These are phyloP conservation scores for Rhodomyrtus psidioides DNA, from an alignment of 441 rosid species.

Conservation along the genomic window DNA sequence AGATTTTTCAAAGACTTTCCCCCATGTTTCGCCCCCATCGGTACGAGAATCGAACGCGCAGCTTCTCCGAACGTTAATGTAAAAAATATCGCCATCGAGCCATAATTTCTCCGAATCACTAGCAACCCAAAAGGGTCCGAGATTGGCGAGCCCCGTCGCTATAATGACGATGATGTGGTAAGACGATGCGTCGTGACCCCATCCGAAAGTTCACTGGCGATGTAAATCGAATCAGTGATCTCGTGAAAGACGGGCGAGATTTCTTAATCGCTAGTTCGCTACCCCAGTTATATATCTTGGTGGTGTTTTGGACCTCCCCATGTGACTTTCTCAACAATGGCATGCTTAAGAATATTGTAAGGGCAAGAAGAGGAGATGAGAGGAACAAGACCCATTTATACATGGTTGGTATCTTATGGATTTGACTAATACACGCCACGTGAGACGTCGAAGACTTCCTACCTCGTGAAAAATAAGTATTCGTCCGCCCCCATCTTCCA, in stretches of 20 bases:
- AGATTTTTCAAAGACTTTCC: neutral
- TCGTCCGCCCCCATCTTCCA: neutral
- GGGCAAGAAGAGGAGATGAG: neutral
- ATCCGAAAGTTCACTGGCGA: too few relatives aligned
- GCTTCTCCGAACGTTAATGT: neutral
- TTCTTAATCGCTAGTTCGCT: too few relatives aligned
- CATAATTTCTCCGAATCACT: neutral
- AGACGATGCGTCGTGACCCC: too few relatives aligned
- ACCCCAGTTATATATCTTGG: neutral
- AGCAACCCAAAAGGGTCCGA: rapidly evolving
- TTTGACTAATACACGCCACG: neutral
- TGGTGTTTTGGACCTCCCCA: neutral
- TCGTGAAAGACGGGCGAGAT: neutral
- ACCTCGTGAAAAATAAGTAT: neutral
- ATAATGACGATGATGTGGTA: neutral
- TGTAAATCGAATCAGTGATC: neutral
- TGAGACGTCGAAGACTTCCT: neutral
- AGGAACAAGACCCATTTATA: neutral
- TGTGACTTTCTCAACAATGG: neutral
- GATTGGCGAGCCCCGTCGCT: neutral
- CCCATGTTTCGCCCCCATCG: neutral
- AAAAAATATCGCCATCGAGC: rapidly evolving
- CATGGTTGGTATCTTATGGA: neutral
- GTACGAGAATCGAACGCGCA: neutral
- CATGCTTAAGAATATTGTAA: neutral